Evolutionary conservation across 2,329 filamentous ascomycete genomes (phyloP).

Genomic region (Peltaster fructicola): DNA sequence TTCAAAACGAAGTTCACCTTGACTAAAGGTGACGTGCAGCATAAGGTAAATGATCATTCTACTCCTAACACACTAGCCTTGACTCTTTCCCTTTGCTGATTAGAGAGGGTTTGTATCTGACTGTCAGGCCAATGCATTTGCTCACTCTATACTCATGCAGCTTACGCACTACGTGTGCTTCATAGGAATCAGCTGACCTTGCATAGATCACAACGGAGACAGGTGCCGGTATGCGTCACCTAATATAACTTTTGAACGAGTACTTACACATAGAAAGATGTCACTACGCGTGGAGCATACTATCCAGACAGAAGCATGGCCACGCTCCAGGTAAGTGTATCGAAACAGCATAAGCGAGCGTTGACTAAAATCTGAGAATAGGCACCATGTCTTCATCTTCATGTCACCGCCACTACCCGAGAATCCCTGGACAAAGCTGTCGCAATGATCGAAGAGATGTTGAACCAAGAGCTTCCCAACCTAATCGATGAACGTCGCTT

Average conservation of each 20-base stretch:
- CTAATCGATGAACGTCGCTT: slow-evolving; percentile 89
- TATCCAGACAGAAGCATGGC: slow-evolving; percentile 97
- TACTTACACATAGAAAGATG: slow-evolving; percentile 65
- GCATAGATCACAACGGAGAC: slow-evolving; percentile 99
- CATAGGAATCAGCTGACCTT: slow-evolving; percentile 90
- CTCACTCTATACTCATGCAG: slow-evolving; percentile 28
- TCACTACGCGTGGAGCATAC: slow-evolving; percentile 92
- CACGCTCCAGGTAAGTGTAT: slow-evolving; percentile 59
- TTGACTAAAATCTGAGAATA: slow-evolving; percentile 1
- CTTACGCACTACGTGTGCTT: slow-evolving; percentile 21
- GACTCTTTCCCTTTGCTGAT: slow-evolving; percentile 40
- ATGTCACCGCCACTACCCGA: slow-evolving; percentile 84
- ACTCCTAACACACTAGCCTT: slow-evolving; percentile 21
- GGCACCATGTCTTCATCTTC: slow-evolving; percentile 77
- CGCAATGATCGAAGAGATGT: slow-evolving; percentile 77
- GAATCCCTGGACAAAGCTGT: slow-evolving; percentile 82
- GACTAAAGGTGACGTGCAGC: slow-evolving; percentile 93
- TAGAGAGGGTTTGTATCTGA: slow-evolving; percentile 22
- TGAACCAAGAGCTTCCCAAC: slow-evolving; percentile 89
- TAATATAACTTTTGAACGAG: slow-evolving; percentile 30
- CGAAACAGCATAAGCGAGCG: too few species aligned
- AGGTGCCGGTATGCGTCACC: slow-evolving; percentile 86
- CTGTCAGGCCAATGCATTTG: slow-evolving; percentile 24
- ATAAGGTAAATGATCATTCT: slow-evolving; percentile 88
- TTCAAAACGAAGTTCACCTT: slow-evolving; percentile 89